Conservation (phyloP, 2,329 filamentous ascomycete species). For the Fusarium sp. region DNA sequence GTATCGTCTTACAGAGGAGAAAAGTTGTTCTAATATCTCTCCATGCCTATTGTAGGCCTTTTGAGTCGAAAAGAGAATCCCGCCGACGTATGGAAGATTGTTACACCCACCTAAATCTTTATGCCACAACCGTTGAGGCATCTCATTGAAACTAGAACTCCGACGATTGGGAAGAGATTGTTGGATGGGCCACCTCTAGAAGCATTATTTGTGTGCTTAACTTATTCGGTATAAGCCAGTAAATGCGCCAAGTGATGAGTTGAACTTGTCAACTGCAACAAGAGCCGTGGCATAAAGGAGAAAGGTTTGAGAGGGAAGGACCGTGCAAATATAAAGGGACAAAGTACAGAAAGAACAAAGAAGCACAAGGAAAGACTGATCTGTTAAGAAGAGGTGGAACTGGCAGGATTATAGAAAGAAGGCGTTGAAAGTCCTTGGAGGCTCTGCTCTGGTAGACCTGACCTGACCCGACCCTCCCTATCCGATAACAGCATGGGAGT, state of each 20-base stretch:
- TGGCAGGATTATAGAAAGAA: neutral
- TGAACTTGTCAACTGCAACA: neutral
- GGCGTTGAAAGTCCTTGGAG: neutral
- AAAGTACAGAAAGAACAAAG: neutral
- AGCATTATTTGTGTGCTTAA: neutral
- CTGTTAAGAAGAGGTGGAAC: neutral
- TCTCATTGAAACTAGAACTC: neutral
- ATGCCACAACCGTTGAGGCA: no score
- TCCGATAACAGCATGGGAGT: slow-evolving; percentile 39
- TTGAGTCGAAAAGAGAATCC: neutral
- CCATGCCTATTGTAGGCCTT: neutral
- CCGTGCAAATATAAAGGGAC: neutral
- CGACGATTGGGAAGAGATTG: neutral
- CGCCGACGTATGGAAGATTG: neutral
- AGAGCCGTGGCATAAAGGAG: neutral
- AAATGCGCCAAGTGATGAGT: slow-evolving; percentile 1
- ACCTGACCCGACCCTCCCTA: neutral
- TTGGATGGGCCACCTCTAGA: neutral
- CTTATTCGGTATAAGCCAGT: slow-evolving; percentile 3
- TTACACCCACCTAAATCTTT: neutral
- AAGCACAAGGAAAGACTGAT: neutral
- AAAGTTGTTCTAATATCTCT: neutral
- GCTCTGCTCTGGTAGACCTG: neutral
- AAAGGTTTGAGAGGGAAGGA: neutral
- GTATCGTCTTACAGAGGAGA: neutral